Evolutionary conservation across 2,329 filamentous ascomycete species (phyloP).

Genomic region (Cryoendolithus antarcticus): DNA sequence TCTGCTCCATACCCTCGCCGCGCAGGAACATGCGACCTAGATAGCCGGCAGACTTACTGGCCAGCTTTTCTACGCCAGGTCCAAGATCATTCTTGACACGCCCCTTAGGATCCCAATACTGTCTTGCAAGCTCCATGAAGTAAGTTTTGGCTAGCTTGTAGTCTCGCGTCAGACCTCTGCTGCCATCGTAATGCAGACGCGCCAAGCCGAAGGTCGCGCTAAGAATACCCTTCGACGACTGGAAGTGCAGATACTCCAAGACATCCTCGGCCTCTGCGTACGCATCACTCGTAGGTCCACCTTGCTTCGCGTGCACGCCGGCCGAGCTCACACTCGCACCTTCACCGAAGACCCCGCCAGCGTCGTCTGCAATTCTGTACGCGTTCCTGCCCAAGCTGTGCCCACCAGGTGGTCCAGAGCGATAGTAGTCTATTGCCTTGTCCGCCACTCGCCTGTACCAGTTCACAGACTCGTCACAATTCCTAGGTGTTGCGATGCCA

Average conservation of each 20-base stretch:
- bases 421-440: conserved; percentile 78
- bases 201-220: conserved; percentile 79
- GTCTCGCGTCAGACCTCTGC: conserved; percentile 61
- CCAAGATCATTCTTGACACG: conserved; percentile 58
- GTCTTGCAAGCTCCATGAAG: conserved; percentile 65
- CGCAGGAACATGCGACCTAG: conserved; percentile 82
- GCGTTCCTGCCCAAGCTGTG: conserved; percentile 63
- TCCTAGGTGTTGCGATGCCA: conserved; percentile 73
- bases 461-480: conserved; percentile 70
- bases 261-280: conserved; percentile 86
- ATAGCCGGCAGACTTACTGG: conserved; percentile 73
- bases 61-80: conserved; percentile 61
- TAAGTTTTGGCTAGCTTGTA: conserved; percentile 64
- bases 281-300: conserved; percentile 61
- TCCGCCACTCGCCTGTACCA: conserved; percentile 92
- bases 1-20: conserved; percentile 72
- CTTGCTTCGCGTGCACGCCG: conserved; percentile 65
- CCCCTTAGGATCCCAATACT: conserved; percentile 71
- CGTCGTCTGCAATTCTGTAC: conserved; percentile 78
- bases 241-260: conserved; percentile 82
- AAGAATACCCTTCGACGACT: conserved; percentile 80
- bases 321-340: conserved; percentile 85
- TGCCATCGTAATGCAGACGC: conserved; percentile 78
- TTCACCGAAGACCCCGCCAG: conserved; percentile 87
- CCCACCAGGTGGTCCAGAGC: conserved; percentile 82